Evolutionary conservation across 805 yeast genomes (phyloP), one percentile per base, ranked within the genome.

Genomic region (Vanderwaltozyma yarrowii): DNA sequence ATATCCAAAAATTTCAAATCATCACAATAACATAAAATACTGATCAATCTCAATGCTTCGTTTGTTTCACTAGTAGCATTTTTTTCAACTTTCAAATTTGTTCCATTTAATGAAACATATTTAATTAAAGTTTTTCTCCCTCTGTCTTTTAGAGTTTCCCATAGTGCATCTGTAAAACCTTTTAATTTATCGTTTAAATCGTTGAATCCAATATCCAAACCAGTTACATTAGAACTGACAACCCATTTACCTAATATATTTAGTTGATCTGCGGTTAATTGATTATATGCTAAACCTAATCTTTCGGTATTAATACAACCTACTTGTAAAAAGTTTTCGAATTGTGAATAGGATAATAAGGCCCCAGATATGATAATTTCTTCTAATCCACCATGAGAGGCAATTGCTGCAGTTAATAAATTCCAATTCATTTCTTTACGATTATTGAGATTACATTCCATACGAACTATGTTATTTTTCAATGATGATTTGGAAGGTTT

Each of bases 341-440:
- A 66, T 47, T 80, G 80, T 5, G 67, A 68, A 17, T 52, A 41
- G 4, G 54, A 46, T 75, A 75, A 80, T 52, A 80, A 73, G 43
- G 95, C 86, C 36, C 96, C 96, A 20, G 84, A 81, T 35, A 89
- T 58, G 17, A 84, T 71, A 36, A 88, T 63, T 52, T 85, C 95
- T 44, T 81, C 94, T 15, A 88, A 67, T 12, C 94, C 89, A 29
- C 82, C 82, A 45, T 92, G 67, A 5, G 76, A 74, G 9, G 78
- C 73, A 13, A 89, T 55, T 0, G 95, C 76, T 2, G 87, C 89
- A 5, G 80, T 78, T 40, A 89, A 66, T 31, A 84, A 60, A 11
- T 76, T 66, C 96, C 96, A 88, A 56, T 88, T 87, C 76, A 78
- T 75, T 38, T 78, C 85, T 4, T 80, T 66, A 47, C 96, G 69